Percentiles rank a stretch among this genome's conserved stretches.
phyloP scores from a whole-genome alignment of 2,329 filamentous ascomycete genomes.

The Colletotrichum tropicicola region DNA sequence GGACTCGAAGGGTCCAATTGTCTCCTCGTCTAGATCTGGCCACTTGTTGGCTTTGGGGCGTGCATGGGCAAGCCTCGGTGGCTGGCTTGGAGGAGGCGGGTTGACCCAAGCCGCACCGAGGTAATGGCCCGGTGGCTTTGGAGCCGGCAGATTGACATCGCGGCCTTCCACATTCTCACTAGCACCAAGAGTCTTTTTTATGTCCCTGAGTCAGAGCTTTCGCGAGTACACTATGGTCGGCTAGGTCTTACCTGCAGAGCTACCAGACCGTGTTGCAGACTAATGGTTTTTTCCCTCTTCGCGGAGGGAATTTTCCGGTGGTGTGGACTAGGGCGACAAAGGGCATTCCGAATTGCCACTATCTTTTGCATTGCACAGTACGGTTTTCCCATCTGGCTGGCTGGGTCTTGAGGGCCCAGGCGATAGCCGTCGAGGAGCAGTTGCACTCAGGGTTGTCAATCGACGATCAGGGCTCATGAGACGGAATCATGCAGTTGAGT shows the following conservation, averaged over 20 bases:
- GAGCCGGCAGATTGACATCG: slow-evolving; percentile 19
- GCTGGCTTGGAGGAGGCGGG: not conserved
- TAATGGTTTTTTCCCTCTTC: too few relatives aligned
- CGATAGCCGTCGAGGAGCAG: not conserved
- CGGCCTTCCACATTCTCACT: slow-evolving; percentile 13
- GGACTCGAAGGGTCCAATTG: slow-evolving; percentile 23
- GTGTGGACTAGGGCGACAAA: not conserved
- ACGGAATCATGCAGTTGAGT: not conserved
- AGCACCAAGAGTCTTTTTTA: not conserved
- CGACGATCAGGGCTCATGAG: not conserved
- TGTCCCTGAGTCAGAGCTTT: slow-evolving; percentile 14
- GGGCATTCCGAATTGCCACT: slow-evolving; percentile 1
- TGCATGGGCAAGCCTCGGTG: not conserved
- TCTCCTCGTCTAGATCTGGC: slow-evolving; percentile 4
- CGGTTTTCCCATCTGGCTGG: not conserved
- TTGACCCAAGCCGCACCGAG: slow-evolving; percentile 5
- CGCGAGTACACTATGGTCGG: not conserved
- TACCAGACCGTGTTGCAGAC: not conserved
- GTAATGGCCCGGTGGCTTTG: slow-evolving; percentile 10
- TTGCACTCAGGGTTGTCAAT: not conserved
- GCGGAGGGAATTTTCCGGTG: slow-evolving; percentile 10
- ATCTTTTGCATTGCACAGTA: slow-evolving; percentile 17
- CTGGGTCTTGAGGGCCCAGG: not conserved
- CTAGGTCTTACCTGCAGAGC: slow-evolving; percentile 1
- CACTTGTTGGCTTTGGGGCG: not conserved